Evolutionary conservation across 768 basidiomycete genomes (phyloP), one percentile per base, ranked within the genome.

Genomic region (Podaxis carcinomalis): DNA sequence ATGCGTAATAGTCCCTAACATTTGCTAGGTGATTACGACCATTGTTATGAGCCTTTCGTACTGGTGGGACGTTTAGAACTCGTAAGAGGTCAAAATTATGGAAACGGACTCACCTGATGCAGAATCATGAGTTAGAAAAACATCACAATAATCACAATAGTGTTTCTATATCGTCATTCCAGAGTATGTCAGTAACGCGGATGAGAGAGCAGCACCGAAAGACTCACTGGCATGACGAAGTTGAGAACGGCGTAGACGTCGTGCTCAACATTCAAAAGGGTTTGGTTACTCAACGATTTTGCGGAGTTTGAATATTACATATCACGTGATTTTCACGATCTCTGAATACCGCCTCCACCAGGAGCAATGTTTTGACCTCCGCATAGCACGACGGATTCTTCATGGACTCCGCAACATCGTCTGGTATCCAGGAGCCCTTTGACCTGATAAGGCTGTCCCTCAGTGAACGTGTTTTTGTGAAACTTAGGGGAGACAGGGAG

Each of bases 391-490:
- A n/a, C 52, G 50, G 37, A 49, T 11, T 42, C 62, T 27, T 47
- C 64, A 92, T 92, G 90, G 90, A 92, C 74, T 68, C 83, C 46
- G 80, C 86, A 68, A 81, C 86, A 21, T 51, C 46, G 57, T 79
- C 86, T 61, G 85, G 87, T 65, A 93, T 94, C 71, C 92, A 94
- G 75, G 95, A 97, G 73, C 97, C 97, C 21, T 93, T 99, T 75
- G 97, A 99, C 74, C 86, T 98, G 68, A 96, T 99, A 70, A 85
- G 95, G 64, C 83, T 98, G 36, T 96, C 95, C 40, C 85, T 99
- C 64, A 94, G 92, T 70, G 97, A 99, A 80, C 93, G 95, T 56
- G 96, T 99, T 5, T 97, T 95, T 75, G 93, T 99, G 65, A 99
- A 99, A 75, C 83, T 99, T 64, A 80, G 97, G 67, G 97, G 97